Evolutionary conservation across 805 yeast species (phyloP).

Genomic region (Yueomyces sinensis): DNA sequence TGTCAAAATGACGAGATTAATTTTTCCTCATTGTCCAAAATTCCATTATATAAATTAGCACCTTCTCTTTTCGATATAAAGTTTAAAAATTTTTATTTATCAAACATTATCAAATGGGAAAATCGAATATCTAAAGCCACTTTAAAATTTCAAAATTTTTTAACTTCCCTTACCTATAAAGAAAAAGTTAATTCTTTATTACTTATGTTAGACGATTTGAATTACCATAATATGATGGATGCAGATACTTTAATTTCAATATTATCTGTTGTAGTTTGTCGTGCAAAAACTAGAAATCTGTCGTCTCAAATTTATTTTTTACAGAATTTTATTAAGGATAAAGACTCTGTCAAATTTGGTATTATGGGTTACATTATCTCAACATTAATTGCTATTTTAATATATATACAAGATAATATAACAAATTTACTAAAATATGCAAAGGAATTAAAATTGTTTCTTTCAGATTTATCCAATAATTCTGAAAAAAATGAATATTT

Average conservation of each 20-base stretch:
- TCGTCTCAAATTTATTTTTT: conserved; percentile 56
- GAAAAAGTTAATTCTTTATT: conserved; percentile 37
- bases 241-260: conserved; percentile 75
- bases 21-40: conserved; percentile 13
- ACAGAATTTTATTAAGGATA: conserved; percentile 32
- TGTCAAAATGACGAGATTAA: conserved; percentile 11
- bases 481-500: neutral
- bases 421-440: neutral
- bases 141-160: conserved; percentile 34
- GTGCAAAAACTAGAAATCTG: conserved; percentile 44
- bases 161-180: conserved; percentile 32
- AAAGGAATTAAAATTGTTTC: too few relatives aligned
- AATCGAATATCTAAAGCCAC: conserved; percentile 39
- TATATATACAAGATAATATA: conserved; percentile 30
- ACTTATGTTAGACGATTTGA: conserved; percentile 38
- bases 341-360: conserved; percentile 40
- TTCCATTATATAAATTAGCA: conserved; percentile 33
- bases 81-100: conserved; percentile 17
- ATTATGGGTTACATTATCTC: conserved; percentile 64
- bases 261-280: conserved; percentile 54
- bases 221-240: conserved; percentile 35
- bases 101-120: conserved; percentile 24
- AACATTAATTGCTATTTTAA: conserved; percentile 71
- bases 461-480: neutral
- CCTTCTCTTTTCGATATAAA: conserved; percentile 29